Evolutionary conservation across 2,329 filamentous ascomycete species (phyloP).

Genomic region (Fusarium poae): DNA sequence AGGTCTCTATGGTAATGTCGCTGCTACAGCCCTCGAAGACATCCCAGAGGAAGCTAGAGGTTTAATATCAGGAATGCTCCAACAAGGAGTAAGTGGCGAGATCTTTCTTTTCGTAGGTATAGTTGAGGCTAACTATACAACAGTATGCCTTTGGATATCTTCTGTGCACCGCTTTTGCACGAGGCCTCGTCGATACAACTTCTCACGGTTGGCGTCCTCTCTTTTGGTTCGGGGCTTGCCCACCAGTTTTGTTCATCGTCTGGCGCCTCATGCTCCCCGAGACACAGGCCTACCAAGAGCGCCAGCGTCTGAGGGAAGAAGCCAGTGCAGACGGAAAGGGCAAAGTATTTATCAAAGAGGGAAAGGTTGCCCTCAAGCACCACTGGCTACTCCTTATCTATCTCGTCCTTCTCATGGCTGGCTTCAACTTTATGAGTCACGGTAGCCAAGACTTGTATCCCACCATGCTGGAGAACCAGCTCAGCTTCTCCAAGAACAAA

Average conservation of each 20-base stretch:
- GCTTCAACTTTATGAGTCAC: slow-evolving; percentile 93
- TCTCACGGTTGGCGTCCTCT: slow-evolving; percentile 84
- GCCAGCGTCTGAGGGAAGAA: slow-evolving; percentile 71
- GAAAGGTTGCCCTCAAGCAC: slow-evolving; percentile 79
- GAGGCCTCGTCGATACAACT: slow-evolving; percentile 80
- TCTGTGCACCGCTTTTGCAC: slow-evolving; percentile 68
- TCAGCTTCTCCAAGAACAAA: slow-evolving; percentile 63
- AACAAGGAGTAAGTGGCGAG: slow-evolving; percentile 69
- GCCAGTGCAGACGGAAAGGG: slow-evolving; percentile 54
- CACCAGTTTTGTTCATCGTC: slow-evolving; percentile 83
- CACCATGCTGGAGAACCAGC: slow-evolving; percentile 70
- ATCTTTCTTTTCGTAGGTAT: fast-evolving
- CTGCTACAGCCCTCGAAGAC: slow-evolving; percentile 83
- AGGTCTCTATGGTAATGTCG: slow-evolving; percentile 82
- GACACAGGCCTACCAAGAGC: slow-evolving; percentile 78
- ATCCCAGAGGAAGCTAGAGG: slow-evolving; percentile 76
- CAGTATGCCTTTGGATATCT: slow-evolving; percentile 75
- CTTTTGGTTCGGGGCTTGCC: slow-evolving; percentile 89
- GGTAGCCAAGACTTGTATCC: slow-evolving; percentile 75
- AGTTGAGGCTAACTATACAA: slow-evolving; percentile 7
- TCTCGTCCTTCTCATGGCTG: slow-evolving; percentile 87
- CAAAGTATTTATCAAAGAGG: slow-evolving; percentile 76
- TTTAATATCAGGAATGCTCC: slow-evolving; percentile 80
- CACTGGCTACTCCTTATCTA: slow-evolving; percentile 87
- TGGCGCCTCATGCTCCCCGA: slow-evolving; percentile 84